phyloP scores from a whole-genome alignment of 2,329 filamentous ascomycete species.

The Stachybotrys chartarum region DNA sequence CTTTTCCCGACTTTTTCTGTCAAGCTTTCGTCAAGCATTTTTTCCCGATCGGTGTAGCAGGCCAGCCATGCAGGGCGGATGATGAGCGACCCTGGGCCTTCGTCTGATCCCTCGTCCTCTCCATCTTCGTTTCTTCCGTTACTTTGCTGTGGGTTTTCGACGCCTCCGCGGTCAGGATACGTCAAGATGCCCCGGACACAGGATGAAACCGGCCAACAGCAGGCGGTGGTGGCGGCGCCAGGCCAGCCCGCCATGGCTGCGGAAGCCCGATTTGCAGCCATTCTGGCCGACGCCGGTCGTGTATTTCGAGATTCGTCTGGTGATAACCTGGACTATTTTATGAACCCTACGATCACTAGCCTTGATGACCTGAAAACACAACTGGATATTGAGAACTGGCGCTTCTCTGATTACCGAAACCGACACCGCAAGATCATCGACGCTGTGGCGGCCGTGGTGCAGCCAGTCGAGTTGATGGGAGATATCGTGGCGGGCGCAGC shows the following conservation, averaged over 20 bases:
- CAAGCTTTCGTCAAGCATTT: background rate
- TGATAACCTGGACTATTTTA: conserved; percentile 20
- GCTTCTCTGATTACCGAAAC: conserved; percentile 28
- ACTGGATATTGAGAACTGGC: conserved; percentile 26
- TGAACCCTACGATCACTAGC: conserved; percentile 22
- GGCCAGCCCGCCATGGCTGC: background rate
- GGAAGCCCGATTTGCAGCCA: conserved; percentile 14
- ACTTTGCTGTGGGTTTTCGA: background rate
- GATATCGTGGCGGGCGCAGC: conserved; percentile 27
- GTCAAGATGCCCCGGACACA: background rate
- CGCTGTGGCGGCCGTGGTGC: conserved; percentile 20
- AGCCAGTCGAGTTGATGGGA: conserved; percentile 32
- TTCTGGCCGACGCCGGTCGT: conserved; percentile 26
- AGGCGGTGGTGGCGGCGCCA: background rate
- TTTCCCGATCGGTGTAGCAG: too few species aligned
- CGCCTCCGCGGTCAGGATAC: background rate
- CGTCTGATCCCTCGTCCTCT: background rate
- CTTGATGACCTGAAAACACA: conserved; percentile 22
- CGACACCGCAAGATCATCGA: conserved; percentile 26
- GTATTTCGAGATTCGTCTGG: conserved; percentile 21
- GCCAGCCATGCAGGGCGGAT: background rate
- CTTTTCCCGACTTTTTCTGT: background rate
- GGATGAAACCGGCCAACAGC: background rate
- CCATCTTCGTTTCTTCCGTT: too few species aligned
- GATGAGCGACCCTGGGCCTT: background rate